Percentiles rank a stretch among this genome's conserved stretches.
These are phyloP conservation scores for Nicotiana otophora DNA, from an alignment of 257 asterid species.

Conservation along the genomic window DNA sequence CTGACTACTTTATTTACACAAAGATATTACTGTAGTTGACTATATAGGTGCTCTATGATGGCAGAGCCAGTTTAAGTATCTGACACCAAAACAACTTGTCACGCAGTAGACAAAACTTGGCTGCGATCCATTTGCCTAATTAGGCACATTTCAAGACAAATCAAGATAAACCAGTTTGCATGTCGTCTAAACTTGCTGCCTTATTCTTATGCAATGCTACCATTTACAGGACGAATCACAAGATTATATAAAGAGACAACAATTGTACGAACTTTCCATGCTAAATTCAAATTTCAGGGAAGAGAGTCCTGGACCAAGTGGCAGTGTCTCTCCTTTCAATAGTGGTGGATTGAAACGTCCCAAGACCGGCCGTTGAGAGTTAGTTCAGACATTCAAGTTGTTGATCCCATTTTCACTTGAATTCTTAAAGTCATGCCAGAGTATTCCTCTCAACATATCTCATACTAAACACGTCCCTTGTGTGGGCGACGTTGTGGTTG, in stretches of 20 bases:
- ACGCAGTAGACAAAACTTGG: neutral
- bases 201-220: neutral
- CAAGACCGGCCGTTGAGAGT: conserved; percentile 69
- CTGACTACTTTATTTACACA: neutral
- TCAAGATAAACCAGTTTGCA: neutral
- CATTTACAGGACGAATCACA: conserved; percentile 80
- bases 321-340: conserved; percentile 89
- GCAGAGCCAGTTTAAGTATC: neutral
- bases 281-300: conserved; percentile 86
- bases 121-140: neutral
- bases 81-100: neutral
- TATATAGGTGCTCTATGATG: neutral
- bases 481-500: neutral
- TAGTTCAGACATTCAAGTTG: conserved; percentile 4
- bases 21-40: neutral
- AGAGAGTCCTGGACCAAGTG: conserved; percentile 98
- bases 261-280: conserved; percentile 91
- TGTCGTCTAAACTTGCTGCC: neutral
- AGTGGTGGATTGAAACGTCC: conserved; percentile 95
- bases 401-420: neutral
- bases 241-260: conserved; percentile 89
- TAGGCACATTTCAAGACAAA: neutral
- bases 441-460: too few relatives aligned
- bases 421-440: too few relatives aligned
- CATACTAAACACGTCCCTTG: neutral